A percentile compares a stretch with the other conserved stretches of the same genome.
phyloP scores from a whole-genome alignment of 2,329 filamentous ascomycete genomes.

The Ascochyta koolunga region DNA sequence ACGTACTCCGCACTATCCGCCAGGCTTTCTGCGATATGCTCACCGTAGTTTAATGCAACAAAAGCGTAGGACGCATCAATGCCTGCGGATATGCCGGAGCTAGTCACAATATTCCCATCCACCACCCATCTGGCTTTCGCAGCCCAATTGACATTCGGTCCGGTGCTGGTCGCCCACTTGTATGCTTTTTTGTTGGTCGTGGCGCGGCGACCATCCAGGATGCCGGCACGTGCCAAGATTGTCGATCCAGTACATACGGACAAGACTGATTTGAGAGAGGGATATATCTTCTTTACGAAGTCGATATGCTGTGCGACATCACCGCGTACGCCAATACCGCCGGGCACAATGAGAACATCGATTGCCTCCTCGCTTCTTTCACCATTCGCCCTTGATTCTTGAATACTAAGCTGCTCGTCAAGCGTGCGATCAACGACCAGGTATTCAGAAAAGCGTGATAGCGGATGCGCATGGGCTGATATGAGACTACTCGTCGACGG shows the following conservation, averaged over 20 bases:
- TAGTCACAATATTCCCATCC: constrained; percentile 70
- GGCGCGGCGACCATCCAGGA: constrained; percentile 64
- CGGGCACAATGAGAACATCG: constrained; percentile 70
- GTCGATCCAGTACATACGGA: constrained; percentile 69
- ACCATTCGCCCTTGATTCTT: constrained; percentile 9
- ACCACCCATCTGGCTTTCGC: constrained; percentile 57
- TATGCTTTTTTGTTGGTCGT: constrained; percentile 70
- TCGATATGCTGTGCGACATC: constrained; percentile 47
- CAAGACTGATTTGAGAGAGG: constrained; percentile 60
- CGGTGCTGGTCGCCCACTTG: constrained; percentile 44
- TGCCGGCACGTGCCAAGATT: constrained; percentile 61
- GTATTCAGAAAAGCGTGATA: constrained; percentile 26
- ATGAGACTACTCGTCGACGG: constrained; percentile 23
- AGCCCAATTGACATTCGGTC: constrained; percentile 65
- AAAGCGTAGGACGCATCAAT: constrained; percentile 66
- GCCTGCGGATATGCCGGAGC: constrained; percentile 68
- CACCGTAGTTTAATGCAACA: constrained; percentile 59
- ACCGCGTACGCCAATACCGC: constrained; percentile 58
- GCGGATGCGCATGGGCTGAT: constrained; percentile 17
- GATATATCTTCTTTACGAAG: constrained; percentile 57
- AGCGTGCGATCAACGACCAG: constrained; percentile 25
- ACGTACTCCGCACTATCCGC: constrained; percentile 62
- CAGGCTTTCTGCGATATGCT: constrained; percentile 55
- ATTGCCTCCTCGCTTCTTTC: constrained; percentile 18
- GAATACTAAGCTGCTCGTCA: constrained; percentile 22